Percentiles rank a stretch among this genome's conserved stretches.
These are phyloP conservation scores for Podospora anserina DNA, from an alignment of 495 filamentous ascomycete genomes.

Conservation along the genomic window DNA sequence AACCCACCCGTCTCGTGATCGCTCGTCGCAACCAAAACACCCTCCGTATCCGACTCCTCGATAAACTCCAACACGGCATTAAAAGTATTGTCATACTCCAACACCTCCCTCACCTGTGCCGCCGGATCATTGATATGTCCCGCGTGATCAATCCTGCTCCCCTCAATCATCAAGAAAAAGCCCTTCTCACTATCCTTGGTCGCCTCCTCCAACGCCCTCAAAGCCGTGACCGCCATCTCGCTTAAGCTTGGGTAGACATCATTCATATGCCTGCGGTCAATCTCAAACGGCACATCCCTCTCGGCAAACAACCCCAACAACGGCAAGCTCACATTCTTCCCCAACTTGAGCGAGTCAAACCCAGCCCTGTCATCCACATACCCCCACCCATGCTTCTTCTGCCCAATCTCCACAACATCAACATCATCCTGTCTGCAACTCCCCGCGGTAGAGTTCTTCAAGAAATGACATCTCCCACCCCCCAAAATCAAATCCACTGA, in stretches of 20 bases:
- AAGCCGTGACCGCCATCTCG: slow-evolving; percentile 84
- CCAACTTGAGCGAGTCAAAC: slow-evolving; percentile 74
- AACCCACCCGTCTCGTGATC: slow-evolving; percentile 96
- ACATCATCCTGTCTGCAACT: slow-evolving; percentile 75
- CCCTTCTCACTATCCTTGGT: slow-evolving; percentile 83
- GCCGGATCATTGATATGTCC: slow-evolving; percentile 94
- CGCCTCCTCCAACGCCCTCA: slow-evolving; percentile 74
- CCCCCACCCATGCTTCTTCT: slow-evolving; percentile 69
- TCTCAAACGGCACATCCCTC: slow-evolving; percentile 83
- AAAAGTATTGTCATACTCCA: slow-evolving; percentile 88
- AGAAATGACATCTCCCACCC: slow-evolving; percentile 89
- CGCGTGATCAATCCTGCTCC: slow-evolving; percentile 92
- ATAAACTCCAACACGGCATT: slow-evolving; percentile 79
- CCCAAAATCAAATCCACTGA: slow-evolving; percentile 89
- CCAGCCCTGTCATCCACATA: slow-evolving; percentile 68
- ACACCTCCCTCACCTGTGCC: slow-evolving; percentile 89
- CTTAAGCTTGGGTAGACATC: slow-evolving; percentile 83
- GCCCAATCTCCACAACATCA: slow-evolving; percentile 64
- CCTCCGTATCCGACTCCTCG: slow-evolving; percentile 65
- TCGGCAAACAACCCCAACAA: slow-evolving; percentile 82
- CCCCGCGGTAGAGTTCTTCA: slow-evolving; percentile 70
- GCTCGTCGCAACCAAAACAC: slow-evolving; percentile 80
- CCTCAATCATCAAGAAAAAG: slow-evolving; percentile 98
- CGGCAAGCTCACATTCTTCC: slow-evolving; percentile 72
- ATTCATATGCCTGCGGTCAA: slow-evolving; percentile 75